These are phyloP conservation scores for Pisolithus microcarpus DNA, from an alignment of 768 basidiomycete species.

Conservation along the genomic window DNA sequence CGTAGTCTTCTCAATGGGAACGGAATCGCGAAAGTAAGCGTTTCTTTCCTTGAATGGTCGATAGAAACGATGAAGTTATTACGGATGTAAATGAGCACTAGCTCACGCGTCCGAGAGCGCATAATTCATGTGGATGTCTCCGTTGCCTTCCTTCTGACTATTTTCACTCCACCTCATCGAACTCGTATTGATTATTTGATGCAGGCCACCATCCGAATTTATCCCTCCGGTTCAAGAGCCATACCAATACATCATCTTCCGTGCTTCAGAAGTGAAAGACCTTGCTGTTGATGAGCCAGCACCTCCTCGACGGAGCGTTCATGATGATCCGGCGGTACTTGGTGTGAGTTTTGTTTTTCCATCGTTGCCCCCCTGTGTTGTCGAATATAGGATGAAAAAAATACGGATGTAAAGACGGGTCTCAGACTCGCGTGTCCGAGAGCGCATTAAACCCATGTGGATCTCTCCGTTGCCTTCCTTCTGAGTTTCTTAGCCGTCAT, in stretches of 20 bases:
- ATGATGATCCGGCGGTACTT: slow-evolving; percentile 80
- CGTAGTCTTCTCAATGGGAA: slow-evolving; percentile 80
- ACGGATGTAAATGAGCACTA: slow-evolving; percentile 35
- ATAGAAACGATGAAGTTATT: slow-evolving; percentile 28
- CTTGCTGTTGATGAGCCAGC: slow-evolving; percentile 71
- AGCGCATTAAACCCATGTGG: slow-evolving; percentile 43
- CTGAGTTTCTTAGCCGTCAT: slow-evolving; percentile 25
- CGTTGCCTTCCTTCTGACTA: slow-evolving; percentile 62
- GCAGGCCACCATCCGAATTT: slow-evolving; percentile 66
- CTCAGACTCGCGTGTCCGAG: slow-evolving; percentile 30
- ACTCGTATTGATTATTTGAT: slow-evolving; percentile 21
- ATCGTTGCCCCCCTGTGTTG: neutral
- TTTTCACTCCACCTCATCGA: neutral
- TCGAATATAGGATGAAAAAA: slow-evolving; percentile 32
- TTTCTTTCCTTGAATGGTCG: neutral
- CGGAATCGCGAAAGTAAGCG: slow-evolving; percentile 71
- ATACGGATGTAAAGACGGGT: slow-evolving; percentile 39
- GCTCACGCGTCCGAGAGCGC: slow-evolving; percentile 37
- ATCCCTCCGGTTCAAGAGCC: slow-evolving; percentile 79
- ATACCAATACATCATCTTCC: slow-evolving; percentile 87
- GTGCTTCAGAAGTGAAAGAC: slow-evolving; percentile 85
- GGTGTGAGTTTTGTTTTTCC: slow-evolving; percentile 47
- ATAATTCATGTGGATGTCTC: slow-evolving; percentile 49
- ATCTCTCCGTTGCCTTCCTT: slow-evolving; percentile 58
- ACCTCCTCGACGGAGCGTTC: slow-evolving; percentile 53